A percentile compares a stretch with the other conserved stretches of the same genome.
These are phyloP conservation scores for Pseudocercospora pini-densiflorae DNA, from an alignment of 2,329 filamentous ascomycete genomes.

Conservation along the genomic window DNA sequence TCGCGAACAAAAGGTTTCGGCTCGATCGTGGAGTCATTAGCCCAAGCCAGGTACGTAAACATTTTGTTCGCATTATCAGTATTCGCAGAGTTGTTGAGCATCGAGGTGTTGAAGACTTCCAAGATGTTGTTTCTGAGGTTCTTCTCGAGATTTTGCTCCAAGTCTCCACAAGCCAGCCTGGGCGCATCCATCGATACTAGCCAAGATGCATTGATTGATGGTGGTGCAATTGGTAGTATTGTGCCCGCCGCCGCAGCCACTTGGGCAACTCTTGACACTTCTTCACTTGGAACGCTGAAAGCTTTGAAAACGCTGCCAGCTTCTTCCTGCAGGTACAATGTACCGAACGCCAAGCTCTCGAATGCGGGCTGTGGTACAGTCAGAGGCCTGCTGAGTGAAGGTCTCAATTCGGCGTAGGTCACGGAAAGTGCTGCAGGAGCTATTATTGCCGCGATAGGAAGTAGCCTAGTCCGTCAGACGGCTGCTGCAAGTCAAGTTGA, in stretches of 20 bases:
- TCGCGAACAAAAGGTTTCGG: neutral
- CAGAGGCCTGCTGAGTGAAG: neutral
- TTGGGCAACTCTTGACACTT: constrained; percentile 1
- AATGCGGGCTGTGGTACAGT: constrained; percentile 10
- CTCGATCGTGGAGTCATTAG: neutral
- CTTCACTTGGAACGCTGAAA: neutral
- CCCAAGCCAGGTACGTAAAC: neutral
- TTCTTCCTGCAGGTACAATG: neutral
- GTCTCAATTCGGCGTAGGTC: constrained; percentile 1
- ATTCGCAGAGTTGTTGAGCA: neutral
- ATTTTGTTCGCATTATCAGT: neutral
- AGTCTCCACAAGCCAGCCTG: constrained; percentile 9
- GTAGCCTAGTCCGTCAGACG: neutral
- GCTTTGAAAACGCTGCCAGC: neutral
- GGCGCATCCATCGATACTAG: neutral
- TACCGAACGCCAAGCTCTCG: constrained; percentile 6
- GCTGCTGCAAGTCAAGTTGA: neutral
- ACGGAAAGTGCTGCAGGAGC: constrained; percentile 13
- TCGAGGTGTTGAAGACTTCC: neutral
- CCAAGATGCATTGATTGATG: constrained; percentile 14
- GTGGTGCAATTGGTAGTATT: constrained; percentile 18
- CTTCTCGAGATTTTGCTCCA: neutral
- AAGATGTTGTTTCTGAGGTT: neutral
- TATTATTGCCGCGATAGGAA: constrained; percentile 15
- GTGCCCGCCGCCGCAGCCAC: neutral